Percentiles rank a stretch among this genome's conserved stretches.
Evolutionary conservation across 208 protist species (phyloP).

Genomic region (Acanthamoeba lenticulata): DNA sequence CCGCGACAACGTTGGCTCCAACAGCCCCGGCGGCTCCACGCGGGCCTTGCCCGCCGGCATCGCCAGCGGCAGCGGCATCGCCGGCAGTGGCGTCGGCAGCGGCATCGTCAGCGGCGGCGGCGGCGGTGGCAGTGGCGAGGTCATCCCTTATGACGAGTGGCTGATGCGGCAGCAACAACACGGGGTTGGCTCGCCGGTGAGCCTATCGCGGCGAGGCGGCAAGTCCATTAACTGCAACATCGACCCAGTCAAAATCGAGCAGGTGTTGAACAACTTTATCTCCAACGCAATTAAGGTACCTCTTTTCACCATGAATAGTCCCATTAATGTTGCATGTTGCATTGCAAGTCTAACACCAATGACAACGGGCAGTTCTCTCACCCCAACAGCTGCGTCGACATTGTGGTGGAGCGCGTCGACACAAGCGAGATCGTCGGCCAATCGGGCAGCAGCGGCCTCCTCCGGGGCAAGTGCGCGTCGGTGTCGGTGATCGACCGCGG

Average conservation of each 20-base stretch:
- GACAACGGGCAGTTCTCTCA: not conserved
- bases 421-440: not conserved
- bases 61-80: too few relatives aligned
- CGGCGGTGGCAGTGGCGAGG: not conserved
- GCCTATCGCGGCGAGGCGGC: not conserved
- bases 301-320: not conserved
- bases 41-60: too few relatives aligned
- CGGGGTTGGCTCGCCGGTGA: too few relatives aligned
- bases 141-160: not conserved
- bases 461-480: not conserved
- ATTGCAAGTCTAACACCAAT: too few relatives aligned
- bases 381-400: not conserved
- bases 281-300: not conserved
- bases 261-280: not conserved
- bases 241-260: slow-evolving; percentile 14
- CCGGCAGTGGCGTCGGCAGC: too few relatives aligned
- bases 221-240: not conserved
- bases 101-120: too few relatives aligned
- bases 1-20: not conserved
- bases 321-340: too few relatives aligned
- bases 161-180: too few relatives aligned
- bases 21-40: too few relatives aligned
- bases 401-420: not conserved
- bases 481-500: not conserved
- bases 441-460: too few relatives aligned